phyloP scores from a whole-genome alignment of 1,284 basidiomycete genomes.

The Cyathus olla region DNA sequence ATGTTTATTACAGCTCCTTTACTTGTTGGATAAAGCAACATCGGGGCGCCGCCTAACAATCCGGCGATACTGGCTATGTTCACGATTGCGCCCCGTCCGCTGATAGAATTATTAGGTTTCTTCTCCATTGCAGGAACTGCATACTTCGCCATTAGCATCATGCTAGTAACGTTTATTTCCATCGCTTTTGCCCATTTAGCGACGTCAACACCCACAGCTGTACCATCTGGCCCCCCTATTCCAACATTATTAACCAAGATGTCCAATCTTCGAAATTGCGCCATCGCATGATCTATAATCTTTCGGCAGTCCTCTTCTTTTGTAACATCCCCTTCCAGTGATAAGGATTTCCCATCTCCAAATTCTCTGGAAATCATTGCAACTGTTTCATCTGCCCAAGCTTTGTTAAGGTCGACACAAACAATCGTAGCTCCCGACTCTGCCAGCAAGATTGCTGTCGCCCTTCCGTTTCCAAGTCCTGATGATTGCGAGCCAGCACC shows the following conservation, averaged over 20 bases:
- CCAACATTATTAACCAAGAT: conserved; percentile 54
- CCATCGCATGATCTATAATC: conserved; percentile 37
- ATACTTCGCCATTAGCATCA: conserved; percentile 50
- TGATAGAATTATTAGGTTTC: conserved; percentile 33
- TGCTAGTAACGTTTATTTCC: conserved; percentile 47
- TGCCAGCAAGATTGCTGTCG: conserved; percentile 47
- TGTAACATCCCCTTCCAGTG: conserved; percentile 46
- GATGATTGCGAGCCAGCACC: conserved; percentile 46
- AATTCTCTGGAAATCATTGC: conserved; percentile 48
- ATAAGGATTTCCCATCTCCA: conserved; percentile 36
- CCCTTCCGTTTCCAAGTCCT: conserved; percentile 53
- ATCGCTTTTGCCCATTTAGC: conserved; percentile 41
- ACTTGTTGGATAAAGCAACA: conserved; percentile 50
- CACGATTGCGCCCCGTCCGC: conserved; percentile 44
- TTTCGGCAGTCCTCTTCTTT: conserved; percentile 40
- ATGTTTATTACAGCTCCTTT: conserved; percentile 53
- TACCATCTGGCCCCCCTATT: conserved; percentile 45
- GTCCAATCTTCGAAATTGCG: conserved; percentile 45
- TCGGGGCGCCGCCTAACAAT: conserved; percentile 44
- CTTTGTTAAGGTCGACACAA: conserved; percentile 45
- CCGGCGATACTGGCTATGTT: conserved; percentile 48
- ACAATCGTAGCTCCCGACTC: conserved; percentile 48
- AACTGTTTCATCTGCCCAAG: conserved; percentile 45
- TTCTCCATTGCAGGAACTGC: conserved; percentile 49
- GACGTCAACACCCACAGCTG: conserved; percentile 45